These are phyloP conservation scores for Apiospora hydei DNA, from an alignment of 2,329 filamentous ascomycete species.

Conservation along the genomic window DNA sequence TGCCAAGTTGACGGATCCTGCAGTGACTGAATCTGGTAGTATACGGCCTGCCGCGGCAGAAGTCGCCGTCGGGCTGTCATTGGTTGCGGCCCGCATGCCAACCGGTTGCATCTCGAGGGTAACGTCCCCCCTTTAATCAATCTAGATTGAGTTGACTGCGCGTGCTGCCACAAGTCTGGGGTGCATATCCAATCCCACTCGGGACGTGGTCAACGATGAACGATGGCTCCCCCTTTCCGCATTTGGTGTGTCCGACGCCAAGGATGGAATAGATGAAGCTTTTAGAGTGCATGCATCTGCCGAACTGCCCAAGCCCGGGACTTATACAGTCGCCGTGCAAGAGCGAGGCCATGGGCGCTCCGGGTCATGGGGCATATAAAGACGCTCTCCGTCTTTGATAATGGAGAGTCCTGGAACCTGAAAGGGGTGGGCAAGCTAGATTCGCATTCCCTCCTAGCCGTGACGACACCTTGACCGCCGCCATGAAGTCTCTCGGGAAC, in stretches of 20 bases:
- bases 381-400: not conserved
- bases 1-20: not conserved
- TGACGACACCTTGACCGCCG: not conserved
- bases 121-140: slow-evolving; percentile 13
- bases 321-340: not conserved
- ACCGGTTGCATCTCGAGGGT: slow-evolving; percentile 3
- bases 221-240: not conserved
- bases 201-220: not conserved
- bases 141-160: slow-evolving; percentile 7
- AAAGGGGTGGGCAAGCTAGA: not conserved
- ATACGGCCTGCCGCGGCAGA: slow-evolving; percentile 14
- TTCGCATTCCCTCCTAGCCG: not conserved
- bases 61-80: not conserved
- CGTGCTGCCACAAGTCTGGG: slow-evolving; percentile 3
- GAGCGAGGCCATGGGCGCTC: not conserved
- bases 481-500: slow-evolving; percentile 10
- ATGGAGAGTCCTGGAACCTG: not conserved
- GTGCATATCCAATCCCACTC: not conserved
- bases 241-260: slow-evolving; percentile 6
- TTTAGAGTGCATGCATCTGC: slow-evolving; percentile 9
- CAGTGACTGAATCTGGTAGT: not conserved
- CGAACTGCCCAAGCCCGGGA: slow-evolving; percentile 1
- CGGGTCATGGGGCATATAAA: not conserved
- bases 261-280: slow-evolving; percentile 7
- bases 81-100: slow-evolving; percentile 13